phyloP scores from a whole-genome alignment of 2,329 filamentous ascomycete genomes.

The Colletotrichum brevisporum region DNA sequence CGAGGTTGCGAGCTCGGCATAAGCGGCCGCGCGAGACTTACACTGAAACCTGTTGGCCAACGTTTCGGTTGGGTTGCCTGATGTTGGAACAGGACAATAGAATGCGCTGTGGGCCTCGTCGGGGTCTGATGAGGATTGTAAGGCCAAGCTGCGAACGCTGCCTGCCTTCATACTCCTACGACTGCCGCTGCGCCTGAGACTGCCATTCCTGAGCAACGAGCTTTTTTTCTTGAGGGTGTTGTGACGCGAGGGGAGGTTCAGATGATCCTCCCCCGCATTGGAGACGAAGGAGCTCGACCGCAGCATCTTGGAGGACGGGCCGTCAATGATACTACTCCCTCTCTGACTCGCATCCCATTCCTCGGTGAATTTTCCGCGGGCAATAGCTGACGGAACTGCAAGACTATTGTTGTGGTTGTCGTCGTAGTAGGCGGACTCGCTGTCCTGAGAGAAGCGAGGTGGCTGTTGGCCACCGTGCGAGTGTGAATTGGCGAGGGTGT shows the following conservation, averaged over 20 bases:
- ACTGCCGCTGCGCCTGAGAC: constrained; percentile 84
- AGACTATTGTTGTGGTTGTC: constrained; percentile 8
- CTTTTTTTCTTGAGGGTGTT: constrained; percentile 92
- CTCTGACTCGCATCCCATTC: constrained; percentile 80
- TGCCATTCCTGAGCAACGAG: constrained; percentile 80
- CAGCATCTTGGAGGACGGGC: constrained; percentile 62
- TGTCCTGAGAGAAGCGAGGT: constrained; percentile 9
- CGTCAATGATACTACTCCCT: constrained; percentile 74
- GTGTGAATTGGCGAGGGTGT: constrained; percentile 43
- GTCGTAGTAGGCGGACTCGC: background rate
- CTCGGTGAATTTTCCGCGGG: constrained; percentile 73
- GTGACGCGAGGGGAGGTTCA: constrained; percentile 59
- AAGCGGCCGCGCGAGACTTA: constrained; percentile 56
- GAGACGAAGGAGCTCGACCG: constrained; percentile 73
- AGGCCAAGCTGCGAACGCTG: constrained; percentile 84
- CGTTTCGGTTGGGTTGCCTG: constrained; percentile 88
- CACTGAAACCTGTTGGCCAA: constrained; percentile 91
- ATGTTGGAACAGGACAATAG: constrained; percentile 89
- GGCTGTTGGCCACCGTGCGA: constrained; percentile 22
- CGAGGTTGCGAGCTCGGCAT: background rate
- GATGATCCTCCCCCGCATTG: constrained; percentile 61
- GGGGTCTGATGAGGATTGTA: constrained; percentile 77
- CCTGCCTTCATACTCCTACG: constrained; percentile 86
- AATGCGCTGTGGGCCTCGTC: constrained; percentile 87
- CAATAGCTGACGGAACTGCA: constrained; percentile 24